A percentile compares a stretch with the other conserved stretches of the same genome.
phyloP scores from a whole-genome alignment of 108 stramenopile genomes.

The Nitzschia inconspicua region DNA sequence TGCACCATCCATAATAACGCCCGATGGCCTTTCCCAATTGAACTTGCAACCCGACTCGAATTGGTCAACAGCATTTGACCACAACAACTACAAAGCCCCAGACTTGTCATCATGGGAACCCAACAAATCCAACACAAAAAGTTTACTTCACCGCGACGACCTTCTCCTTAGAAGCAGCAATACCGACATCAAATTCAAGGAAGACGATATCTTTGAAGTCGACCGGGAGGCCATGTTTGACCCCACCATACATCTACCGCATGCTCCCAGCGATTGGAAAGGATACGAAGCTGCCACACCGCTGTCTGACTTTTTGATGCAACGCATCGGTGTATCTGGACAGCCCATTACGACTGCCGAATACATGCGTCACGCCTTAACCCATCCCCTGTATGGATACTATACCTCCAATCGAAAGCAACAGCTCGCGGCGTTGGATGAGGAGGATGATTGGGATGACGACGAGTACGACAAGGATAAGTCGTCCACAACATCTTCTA shows the following conservation, averaged over 20 bases:
- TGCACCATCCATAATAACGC: background rate
- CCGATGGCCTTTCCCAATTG: background rate
- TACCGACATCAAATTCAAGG: background rate
- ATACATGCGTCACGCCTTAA: conserved; percentile 71
- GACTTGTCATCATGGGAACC: conserved; percentile 3
- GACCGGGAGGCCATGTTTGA: conserved; percentile 36
- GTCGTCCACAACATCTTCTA: conserved; percentile 9
- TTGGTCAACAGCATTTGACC: background rate
- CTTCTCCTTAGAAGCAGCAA: background rate
- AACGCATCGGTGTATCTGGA: conserved; percentile 69
- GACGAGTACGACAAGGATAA: conserved; percentile 17
- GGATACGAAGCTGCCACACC: conserved; percentile 79
- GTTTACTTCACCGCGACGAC: too few species aligned
- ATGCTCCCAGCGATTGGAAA: conserved; percentile 35
- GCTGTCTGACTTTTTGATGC: conserved; percentile 58
- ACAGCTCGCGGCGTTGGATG: conserved; percentile 1
- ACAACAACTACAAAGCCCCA: background rate
- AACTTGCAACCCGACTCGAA: background rate
- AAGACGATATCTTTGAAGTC: conserved; percentile 9
- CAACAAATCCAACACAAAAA: too few species aligned
- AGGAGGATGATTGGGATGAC: conserved; percentile 15
- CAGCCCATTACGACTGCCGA: conserved; percentile 75
- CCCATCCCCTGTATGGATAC: conserved; percentile 75
- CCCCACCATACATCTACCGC: conserved; percentile 31
- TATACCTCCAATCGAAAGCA: conserved; percentile 40